Evolutionary conservation across 441 rosid species (phyloP).

Genomic region (Euphorbia schlechtendalii): DNA sequence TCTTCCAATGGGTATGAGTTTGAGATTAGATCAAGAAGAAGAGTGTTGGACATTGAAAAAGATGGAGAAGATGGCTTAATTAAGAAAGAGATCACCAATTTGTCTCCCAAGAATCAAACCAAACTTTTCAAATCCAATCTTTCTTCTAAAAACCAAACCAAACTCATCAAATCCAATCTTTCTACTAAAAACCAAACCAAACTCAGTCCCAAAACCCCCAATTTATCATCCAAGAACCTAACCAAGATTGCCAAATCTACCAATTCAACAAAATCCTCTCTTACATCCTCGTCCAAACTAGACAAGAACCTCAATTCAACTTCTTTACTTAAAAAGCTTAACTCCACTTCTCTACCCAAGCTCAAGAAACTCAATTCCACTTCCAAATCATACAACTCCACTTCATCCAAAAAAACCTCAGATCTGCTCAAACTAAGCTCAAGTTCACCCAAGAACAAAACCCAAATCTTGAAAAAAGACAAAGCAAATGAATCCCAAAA

Average conservation of each 20-base stretch:
- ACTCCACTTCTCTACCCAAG: constrained; percentile 20
- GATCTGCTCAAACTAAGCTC: constrained; percentile 51
- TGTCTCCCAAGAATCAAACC: constrained; percentile 25
- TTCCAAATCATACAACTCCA: constrained; percentile 35
- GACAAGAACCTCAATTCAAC: constrained; percentile 43
- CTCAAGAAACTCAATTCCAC: constrained; percentile 30
- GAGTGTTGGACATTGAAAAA: constrained; percentile 26
- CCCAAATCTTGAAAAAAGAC: constrained; percentile 23
- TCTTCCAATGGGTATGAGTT: constrained; percentile 32
- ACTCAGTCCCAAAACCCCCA: constrained; percentile 39
- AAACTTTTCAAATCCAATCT: constrained; percentile 26
- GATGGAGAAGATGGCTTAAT: constrained; percentile 26
- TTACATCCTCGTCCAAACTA: constrained; percentile 18
- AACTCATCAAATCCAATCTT: no score
- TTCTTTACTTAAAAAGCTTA: constrained; percentile 21
- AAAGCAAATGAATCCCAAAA: constrained; percentile 1
- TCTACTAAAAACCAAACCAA: constrained; percentile 51
- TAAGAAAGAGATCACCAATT: constrained; percentile 36
- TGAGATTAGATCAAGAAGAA: constrained; percentile 28
- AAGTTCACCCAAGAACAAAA: constrained; percentile 60
- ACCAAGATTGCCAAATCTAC: constrained; percentile 35
- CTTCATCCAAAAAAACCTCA: constrained; percentile 33
- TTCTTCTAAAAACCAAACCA: constrained; percentile 6
- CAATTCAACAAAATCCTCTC: constrained; percentile 40
- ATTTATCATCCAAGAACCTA: constrained; percentile 38